Base-by-base conservation (phyloP, 116 monocot genomes). In the Papilionanthe hybrid region DNA sequence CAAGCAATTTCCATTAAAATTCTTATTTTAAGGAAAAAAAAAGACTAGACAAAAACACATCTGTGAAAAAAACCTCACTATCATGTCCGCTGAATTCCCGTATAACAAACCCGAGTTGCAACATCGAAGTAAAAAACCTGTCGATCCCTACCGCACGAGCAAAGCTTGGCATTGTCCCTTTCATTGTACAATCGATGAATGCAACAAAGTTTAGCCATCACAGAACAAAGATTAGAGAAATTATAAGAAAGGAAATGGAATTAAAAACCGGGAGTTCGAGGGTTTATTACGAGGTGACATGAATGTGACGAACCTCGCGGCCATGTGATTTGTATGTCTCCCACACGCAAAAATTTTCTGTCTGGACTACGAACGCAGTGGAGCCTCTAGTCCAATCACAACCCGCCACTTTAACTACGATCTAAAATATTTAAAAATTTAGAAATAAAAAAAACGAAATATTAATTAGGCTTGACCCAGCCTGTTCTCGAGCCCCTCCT, bases 71-170 rank as follows among this genome's bases (percentile, higher is more conserved):
- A 78, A 92, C 98, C 93, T 98, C 98, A 55, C 98, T 98, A 30
- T 91, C 93, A 67, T 98, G 98, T 1, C 98, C 94, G 10, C 98
- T 89, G 69, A 98, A 98, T 78, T 98, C 94, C 15, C 98, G 90
- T 65, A 98, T 90, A 6, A 98, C 98, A 17, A 86, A 83, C 42
- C 88, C 94, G n/a, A 2, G 91, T 81, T 4, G 92, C 57, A 25
- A 98, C 98, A 47, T 98, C 98, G 94, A 91, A 98, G 78, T 94
- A 94, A 82, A 94, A 98, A 9, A 98, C 42, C 81, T 98, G 98
- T 47, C 93, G 81, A 80, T 98, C 98, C 0, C 93, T 94, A 10
- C 98, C 94, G 75, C 94, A 98, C 0, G 98, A 98, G 55, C 85
- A 87, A 78, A 98, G 81, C 87, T 94, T 98, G 48, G 94, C 75